Conservation (phyloP, 164 flowering plant species). For the Vitis rotundifolia region DNA sequence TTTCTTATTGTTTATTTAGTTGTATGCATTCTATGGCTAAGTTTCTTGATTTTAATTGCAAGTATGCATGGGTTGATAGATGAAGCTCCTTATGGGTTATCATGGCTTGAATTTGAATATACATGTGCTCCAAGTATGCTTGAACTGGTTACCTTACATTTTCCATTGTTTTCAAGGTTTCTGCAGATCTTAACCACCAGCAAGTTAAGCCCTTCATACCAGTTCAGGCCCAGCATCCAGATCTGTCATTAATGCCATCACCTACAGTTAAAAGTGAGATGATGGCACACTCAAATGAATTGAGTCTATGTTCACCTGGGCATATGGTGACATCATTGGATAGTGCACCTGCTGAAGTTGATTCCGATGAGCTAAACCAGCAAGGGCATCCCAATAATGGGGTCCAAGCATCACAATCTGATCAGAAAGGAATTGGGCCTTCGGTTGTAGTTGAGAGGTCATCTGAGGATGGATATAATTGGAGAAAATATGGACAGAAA, state of each 20-base stretch:
- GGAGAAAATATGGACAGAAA: slow-evolving; percentile 87
- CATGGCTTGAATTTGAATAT: neutral
- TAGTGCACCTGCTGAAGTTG: slow-evolving; percentile 32
- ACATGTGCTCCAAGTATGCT: neutral
- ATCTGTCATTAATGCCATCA: slow-evolving; percentile 34
- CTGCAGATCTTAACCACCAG: slow-evolving; percentile 45
- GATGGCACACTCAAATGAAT: slow-evolving; percentile 44
- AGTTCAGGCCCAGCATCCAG: slow-evolving; percentile 41
- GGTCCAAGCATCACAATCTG: slow-evolving; percentile 33
- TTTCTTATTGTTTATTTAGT: neutral
- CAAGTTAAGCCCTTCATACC: slow-evolving; percentile 36
- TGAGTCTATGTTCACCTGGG: slow-evolving; percentile 39
- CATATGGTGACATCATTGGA: slow-evolving; percentile 29
- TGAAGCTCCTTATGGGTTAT: neutral
- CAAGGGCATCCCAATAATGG: slow-evolving; percentile 20
- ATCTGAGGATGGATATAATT: slow-evolving; percentile 80
- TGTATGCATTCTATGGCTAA: neutral
- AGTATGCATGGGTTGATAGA: neutral
- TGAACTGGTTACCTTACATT: slow-evolving; percentile 20
- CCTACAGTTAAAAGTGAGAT: slow-evolving; percentile 39
- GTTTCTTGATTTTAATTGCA: neutral
- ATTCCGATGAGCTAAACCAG: slow-evolving; percentile 31
- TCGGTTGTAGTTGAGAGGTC: slow-evolving; percentile 38
- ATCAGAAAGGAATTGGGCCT: slow-evolving; percentile 41
- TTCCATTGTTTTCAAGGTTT: slow-evolving; percentile 34